Evolutionary conservation across 169 alveolate species (phyloP).

Genomic region (Cryptosporidium felis): DNA sequence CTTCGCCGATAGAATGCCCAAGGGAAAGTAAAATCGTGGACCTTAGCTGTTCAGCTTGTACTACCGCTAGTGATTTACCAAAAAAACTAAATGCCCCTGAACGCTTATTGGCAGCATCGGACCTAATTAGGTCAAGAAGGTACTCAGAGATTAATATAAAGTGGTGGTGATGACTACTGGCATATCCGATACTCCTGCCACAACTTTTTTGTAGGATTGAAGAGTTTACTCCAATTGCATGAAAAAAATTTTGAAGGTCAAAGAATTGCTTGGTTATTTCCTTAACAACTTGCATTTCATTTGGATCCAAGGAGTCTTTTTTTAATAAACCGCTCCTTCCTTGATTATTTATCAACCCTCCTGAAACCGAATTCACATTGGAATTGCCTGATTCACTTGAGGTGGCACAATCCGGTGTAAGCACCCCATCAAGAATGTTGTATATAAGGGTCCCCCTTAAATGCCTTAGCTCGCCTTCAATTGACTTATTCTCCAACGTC

Average conservation of each 20-base stretch:
- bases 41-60: slow-evolving; percentile 77
- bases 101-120: slow-evolving; percentile 77
- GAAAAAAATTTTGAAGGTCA: slow-evolving; percentile 48
- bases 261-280: not conserved
- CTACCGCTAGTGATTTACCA: slow-evolving; percentile 77
- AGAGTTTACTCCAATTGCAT: slow-evolving; percentile 57
- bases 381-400: slow-evolving; percentile 10
- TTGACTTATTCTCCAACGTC: not conserved
- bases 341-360: not conserved
- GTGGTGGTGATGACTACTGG: slow-evolving; percentile 17
- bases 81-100: slow-evolving; percentile 76
- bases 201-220: slow-evolving; percentile 35
- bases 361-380: not conserved
- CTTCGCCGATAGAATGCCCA: slow-evolving; percentile 57
- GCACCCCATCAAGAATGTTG: slow-evolving; percentile 32
- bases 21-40: slow-evolving; percentile 65
- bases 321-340: not conserved
- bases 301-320: slow-evolving; percentile 1
- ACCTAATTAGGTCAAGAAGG: slow-evolving; percentile 36
- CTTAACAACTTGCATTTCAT: slow-evolving; percentile 9
- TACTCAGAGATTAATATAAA: slow-evolving; percentile 48
- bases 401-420: slow-evolving; percentile 37
- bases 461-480: not conserved
- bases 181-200: slow-evolving; percentile 63
- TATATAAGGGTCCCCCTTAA: slow-evolving; percentile 21